Percentiles rank a stretch among this genome's conserved stretches.
Evolutionary conservation across 1,284 basidiomycete genomes (phyloP).

Genomic region (Coniferiporia sulphurascens): DNA sequence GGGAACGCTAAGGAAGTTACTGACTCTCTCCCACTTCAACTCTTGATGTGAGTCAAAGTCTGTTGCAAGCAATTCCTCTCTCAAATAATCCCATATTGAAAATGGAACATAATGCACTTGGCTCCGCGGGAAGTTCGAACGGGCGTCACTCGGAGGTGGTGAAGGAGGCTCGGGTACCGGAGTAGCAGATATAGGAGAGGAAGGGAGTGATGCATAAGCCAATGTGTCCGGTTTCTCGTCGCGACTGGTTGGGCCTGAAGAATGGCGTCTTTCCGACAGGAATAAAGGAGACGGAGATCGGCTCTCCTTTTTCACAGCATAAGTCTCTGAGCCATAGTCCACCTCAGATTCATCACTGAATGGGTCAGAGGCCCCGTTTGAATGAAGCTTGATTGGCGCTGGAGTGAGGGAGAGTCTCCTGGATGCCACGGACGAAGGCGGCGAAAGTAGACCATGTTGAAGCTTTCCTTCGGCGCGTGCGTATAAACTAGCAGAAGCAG

Average conservation of each 20-base stretch:
- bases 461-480: background rate
- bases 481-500: constrained; percentile 1
- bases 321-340: constrained; percentile 6
- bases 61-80: constrained; percentile 82
- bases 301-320: constrained; percentile 11
- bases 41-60: constrained; percentile 93
- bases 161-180: constrained; percentile 31
- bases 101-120: constrained; percentile 43
- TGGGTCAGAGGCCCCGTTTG: background rate
- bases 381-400: background rate
- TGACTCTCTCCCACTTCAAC: constrained; percentile 95
- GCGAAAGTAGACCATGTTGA: background rate
- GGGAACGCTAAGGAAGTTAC: constrained; percentile 94
- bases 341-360: constrained; percentile 7
- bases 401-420: constrained; percentile 8
- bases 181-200: constrained; percentile 56
- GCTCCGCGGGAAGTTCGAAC: constrained; percentile 17
- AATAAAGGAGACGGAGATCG: constrained; percentile 12
- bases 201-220: constrained; percentile 65
- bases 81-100: constrained; percentile 89
- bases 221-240: constrained; percentile 22
- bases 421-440: background rate
- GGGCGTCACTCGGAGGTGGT: constrained; percentile 19
- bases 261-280: constrained; percentile 1
- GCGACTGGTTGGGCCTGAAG: background rate